A percentile compares a stretch with the other conserved stretches of the same genome.
These are phyloP conservation scores for Talaromyces proteolyticus DNA, from an alignment of 495 filamentous ascomycete genomes.

Conservation along the genomic window DNA sequence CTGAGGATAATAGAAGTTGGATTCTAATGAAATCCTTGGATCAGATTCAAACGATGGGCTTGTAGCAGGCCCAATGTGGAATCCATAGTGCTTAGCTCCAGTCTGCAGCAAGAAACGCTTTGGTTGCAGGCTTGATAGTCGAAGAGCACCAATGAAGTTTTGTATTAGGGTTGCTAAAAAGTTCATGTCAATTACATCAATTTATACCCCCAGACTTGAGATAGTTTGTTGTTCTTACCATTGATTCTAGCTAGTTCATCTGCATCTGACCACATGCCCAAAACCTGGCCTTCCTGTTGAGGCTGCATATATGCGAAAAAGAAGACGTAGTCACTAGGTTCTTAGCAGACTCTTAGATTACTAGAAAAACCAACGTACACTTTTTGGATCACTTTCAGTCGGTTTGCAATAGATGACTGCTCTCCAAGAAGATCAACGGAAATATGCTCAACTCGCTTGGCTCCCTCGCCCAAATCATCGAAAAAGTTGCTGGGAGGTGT, in stretches of 20 bases:
- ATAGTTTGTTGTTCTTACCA: slow-evolving; percentile 14
- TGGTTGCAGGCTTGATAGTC: slow-evolving; percentile 26
- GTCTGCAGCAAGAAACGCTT: slow-evolving; percentile 48
- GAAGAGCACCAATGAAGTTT: slow-evolving; percentile 39
- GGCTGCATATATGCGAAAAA: slow-evolving; percentile 48
- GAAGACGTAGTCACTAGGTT: slow-evolving; percentile 42
- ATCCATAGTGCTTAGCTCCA: slow-evolving; percentile 41
- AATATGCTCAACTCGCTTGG: slow-evolving; percentile 30
- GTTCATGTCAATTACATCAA: too few relatives aligned
- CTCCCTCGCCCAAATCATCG: slow-evolving; percentile 6
- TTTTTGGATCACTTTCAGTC: slow-evolving; percentile 21
- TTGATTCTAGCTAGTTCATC: slow-evolving; percentile 35
- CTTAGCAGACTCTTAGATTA: slow-evolving; percentile 3
- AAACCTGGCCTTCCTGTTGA: slow-evolving; percentile 19
- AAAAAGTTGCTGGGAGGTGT: slow-evolving; percentile 22
- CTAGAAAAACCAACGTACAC: slow-evolving; percentile 7
- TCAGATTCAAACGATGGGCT: slow-evolving; percentile 35
- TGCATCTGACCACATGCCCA: slow-evolving; percentile 32
- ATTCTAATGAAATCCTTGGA: slow-evolving; percentile 30
- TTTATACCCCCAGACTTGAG: too few relatives aligned
- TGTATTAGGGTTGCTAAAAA: slow-evolving; percentile 22
- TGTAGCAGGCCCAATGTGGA: slow-evolving; percentile 39
- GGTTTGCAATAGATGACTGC: slow-evolving; percentile 26
- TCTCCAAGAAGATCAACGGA: slow-evolving; percentile 36
- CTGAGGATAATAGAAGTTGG: slow-evolving; percentile 50